A percentile compares a stretch with the other conserved stretches of the same genome.
Evolutionary conservation across 176 grass and related monocot genomes (phyloP).

Genomic region (Echinochloa phyllopogon): DNA sequence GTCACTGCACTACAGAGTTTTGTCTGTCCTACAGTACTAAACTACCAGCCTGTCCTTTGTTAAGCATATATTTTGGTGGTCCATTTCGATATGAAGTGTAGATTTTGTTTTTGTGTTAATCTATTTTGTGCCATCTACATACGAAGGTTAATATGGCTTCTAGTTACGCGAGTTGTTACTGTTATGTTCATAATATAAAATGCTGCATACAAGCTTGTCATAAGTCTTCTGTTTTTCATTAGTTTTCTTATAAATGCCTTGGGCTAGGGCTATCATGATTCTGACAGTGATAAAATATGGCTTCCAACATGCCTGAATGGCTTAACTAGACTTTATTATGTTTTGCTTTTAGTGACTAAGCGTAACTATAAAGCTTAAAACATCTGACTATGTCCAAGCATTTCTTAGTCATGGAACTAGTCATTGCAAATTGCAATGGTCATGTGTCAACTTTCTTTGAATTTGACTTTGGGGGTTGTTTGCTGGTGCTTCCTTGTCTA

Average conservation of each 20-base stretch:
- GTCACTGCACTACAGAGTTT: background rate
- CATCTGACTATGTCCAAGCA: background rate
- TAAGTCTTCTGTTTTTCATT: background rate
- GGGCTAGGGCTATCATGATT: background rate
- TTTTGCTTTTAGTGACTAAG: background rate
- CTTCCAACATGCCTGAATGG: background rate
- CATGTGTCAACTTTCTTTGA: background rate
- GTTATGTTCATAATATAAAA: background rate
- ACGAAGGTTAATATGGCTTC: background rate
- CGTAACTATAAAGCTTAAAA: background rate
- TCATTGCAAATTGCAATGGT: background rate
- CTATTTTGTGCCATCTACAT: background rate
- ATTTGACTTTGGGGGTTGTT: background rate
- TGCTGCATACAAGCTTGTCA: background rate
- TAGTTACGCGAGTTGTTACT: background rate
- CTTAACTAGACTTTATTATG: constrained; percentile 11
- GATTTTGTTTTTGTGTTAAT: constrained; percentile 21
- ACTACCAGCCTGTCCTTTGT: background rate
- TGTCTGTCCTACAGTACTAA: background rate
- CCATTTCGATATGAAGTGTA: background rate
- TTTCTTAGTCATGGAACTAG: constrained; percentile 1
- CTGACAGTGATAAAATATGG: background rate
- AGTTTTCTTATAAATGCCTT: background rate
- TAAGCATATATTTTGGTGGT: background rate
- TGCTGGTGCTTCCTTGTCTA: background rate